Evolutionary conservation across 2,329 filamentous ascomycete species (phyloP), one percentile per base, ranked within the genome.

Genomic region (Lachnellula willkommii): DNA sequence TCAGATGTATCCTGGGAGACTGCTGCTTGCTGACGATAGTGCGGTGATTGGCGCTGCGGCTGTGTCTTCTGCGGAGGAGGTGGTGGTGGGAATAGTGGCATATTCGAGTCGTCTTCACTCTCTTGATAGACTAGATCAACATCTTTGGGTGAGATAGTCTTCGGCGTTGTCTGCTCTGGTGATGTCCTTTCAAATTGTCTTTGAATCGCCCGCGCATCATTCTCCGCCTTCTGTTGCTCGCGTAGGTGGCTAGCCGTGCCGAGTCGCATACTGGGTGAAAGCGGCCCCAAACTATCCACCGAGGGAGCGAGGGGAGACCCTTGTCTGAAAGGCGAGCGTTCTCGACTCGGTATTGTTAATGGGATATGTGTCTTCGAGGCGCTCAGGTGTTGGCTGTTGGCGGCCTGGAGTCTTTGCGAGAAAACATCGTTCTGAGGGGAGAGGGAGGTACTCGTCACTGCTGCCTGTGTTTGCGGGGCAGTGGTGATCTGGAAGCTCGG

Each of bases 131-230:
- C 92, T 50, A 96, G 74, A 57, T 95, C 74, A 1, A 92, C 89
- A 66, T 97, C 93, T 73, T 95, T 95, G 24, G 93, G 94, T 1
- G 93, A 97, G 47, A 99, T 96, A 0, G 93, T 96, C 72, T 90
- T 89, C 1, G 83, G 79, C n/a, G 87, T 79, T 0, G 79, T 79
- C 5, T 77, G 61, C 35, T 63, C 61, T 71, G 63, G 67, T 24
- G 67, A 68, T 26, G 59, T 56, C 46, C 63, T 64, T 1, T 77
- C 74, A 47, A 79, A 63, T 37, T 74, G 70, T 42, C 68, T 65
- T 71, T 28, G 73, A 62, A 63, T 68, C 64, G 60, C 73, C 67
- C 55, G 70, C 60, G 79, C 79, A 56, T 85, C 84, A 43, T 81
- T 80, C 64, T 83, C 79, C 5, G 79, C 78, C 66, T 85, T 84